Evolutionary conservation across 164 flowering plant genomes (phyloP).

Genomic region (Cinnamomum micranthum): DNA sequence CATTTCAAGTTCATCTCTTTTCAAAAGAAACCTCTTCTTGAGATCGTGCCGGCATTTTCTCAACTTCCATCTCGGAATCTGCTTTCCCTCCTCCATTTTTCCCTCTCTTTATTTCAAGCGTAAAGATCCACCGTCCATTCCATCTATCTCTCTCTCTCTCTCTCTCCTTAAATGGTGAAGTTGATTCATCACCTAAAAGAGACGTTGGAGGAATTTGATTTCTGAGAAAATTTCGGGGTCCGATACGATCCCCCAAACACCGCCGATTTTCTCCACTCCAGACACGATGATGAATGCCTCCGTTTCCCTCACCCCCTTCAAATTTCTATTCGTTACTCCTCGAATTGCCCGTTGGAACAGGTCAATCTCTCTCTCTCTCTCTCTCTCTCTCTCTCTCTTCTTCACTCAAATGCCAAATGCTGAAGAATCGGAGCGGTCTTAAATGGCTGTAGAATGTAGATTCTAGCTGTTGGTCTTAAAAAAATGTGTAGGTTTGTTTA

Average conservation of each 20-base stretch:
- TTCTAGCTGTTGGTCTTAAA: no score
- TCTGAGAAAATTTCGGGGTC: neutral
- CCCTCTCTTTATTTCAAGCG: neutral
- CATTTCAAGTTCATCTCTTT: neutral
- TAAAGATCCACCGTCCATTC: neutral
- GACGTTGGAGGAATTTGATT: neutral
- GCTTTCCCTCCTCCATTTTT: neutral
- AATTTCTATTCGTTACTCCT: no score
- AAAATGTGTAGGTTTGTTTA: neutral
- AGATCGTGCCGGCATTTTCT: constrained; percentile 2
- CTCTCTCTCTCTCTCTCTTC: neutral
- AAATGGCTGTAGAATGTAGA: neutral
- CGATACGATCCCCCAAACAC: neutral
- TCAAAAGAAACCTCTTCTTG: neutral
- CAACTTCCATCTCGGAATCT: neutral
- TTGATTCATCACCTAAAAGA: neutral
- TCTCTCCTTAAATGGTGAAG: neutral
- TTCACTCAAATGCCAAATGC: neutral
- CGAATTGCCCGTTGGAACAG: no score
- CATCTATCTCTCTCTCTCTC: neutral
- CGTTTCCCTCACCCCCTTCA: no score
- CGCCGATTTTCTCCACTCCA: neutral
- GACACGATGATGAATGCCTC: no score
- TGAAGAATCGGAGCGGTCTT: neutral
- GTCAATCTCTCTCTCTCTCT: no score